phyloP scores from a whole-genome alignment of 116 monocot genomes.

The Trichopus zeylanicus region DNA sequence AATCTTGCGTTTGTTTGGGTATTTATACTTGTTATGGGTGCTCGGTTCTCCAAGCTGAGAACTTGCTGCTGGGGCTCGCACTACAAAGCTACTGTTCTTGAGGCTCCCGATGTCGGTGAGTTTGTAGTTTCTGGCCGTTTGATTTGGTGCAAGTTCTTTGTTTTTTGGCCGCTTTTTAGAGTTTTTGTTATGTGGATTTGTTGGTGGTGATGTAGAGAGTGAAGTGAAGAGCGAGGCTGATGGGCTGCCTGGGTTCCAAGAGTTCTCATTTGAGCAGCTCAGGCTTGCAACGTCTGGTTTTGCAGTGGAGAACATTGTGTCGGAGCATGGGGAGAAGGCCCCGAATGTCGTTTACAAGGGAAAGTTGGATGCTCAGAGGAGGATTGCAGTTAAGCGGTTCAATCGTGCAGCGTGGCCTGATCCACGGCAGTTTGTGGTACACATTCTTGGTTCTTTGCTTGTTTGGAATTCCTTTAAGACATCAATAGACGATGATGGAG shows the following conservation, averaged over 20 bases:
- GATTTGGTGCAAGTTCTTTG: no score
- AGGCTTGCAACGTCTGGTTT: constrained; percentile 23
- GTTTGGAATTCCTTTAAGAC: no score
- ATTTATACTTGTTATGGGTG: neutral
- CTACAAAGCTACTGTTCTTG: neutral
- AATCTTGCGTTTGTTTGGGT: neutral
- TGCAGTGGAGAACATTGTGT: constrained; percentile 13
- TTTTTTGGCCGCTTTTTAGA: no score
- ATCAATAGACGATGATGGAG: no score
- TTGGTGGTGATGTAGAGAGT: neutral
- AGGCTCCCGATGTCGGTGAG: constrained; percentile 1
- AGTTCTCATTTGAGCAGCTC: constrained; percentile 20
- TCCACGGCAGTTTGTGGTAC: neutral
- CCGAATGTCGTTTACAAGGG: constrained; percentile 34
- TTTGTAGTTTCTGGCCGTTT: neutral
- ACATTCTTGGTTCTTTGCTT: neutral
- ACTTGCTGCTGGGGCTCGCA: neutral
- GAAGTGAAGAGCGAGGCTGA: neutral
- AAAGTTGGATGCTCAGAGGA: constrained; percentile 5
- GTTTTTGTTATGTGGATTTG: neutral
- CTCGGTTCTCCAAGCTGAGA: neutral
- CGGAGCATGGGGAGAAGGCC: constrained; percentile 25
- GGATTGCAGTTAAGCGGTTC: neutral
- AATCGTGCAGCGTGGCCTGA: constrained; percentile 1
- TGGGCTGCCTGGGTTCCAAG: constrained; percentile 14